These are phyloP conservation scores for Acrodontium crateriforme DNA, from an alignment of 2,329 filamentous ascomycete genomes.

Conservation along the genomic window DNA sequence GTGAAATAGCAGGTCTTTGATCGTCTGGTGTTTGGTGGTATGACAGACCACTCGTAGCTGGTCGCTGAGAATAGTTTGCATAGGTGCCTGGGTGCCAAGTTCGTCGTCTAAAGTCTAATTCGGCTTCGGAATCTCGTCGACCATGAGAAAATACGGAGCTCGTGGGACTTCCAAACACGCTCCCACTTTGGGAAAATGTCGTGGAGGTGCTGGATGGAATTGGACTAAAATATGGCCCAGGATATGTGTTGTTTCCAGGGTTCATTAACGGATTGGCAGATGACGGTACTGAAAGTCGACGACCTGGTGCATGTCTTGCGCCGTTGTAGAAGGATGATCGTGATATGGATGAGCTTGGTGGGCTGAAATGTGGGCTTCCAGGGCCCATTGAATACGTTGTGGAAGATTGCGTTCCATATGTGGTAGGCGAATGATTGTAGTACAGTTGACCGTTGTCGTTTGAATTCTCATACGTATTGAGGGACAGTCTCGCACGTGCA, in stretches of 20 bases:
- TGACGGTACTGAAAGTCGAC: slow-evolving; percentile 72
- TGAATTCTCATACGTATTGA: slow-evolving; percentile 47
- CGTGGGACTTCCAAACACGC: slow-evolving; percentile 54
- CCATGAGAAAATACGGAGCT: slow-evolving; percentile 48
- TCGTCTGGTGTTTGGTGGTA: slow-evolving; percentile 60
- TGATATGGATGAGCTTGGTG: slow-evolving; percentile 57
- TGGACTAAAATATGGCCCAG: slow-evolving; percentile 42
- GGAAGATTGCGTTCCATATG: slow-evolving; percentile 71
- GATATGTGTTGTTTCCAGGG: slow-evolving; percentile 40
- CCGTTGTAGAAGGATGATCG: slow-evolving; percentile 63
- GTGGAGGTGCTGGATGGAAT: slow-evolving; percentile 41
- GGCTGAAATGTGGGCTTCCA: slow-evolving; percentile 61
- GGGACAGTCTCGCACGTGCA: slow-evolving; percentile 46
- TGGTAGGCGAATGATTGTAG: slow-evolving; percentile 56
- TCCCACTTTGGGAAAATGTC: slow-evolving; percentile 43
- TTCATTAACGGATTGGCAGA: slow-evolving; percentile 60
- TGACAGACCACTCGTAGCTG: slow-evolving; percentile 58
- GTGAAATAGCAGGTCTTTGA: slow-evolving; percentile 41
- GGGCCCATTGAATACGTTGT: slow-evolving; percentile 66
- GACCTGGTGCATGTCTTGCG: slow-evolving; percentile 53
- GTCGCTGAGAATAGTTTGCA: slow-evolving; percentile 44
- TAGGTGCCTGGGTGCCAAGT: slow-evolving; percentile 81
- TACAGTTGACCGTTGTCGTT: slow-evolving; percentile 48
- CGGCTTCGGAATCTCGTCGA: slow-evolving; percentile 52
- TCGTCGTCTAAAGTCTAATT: slow-evolving; percentile 67